Conservation (phyloP, 1,284 basidiomycete genomes). For the Prillingera fragicola region DNA sequence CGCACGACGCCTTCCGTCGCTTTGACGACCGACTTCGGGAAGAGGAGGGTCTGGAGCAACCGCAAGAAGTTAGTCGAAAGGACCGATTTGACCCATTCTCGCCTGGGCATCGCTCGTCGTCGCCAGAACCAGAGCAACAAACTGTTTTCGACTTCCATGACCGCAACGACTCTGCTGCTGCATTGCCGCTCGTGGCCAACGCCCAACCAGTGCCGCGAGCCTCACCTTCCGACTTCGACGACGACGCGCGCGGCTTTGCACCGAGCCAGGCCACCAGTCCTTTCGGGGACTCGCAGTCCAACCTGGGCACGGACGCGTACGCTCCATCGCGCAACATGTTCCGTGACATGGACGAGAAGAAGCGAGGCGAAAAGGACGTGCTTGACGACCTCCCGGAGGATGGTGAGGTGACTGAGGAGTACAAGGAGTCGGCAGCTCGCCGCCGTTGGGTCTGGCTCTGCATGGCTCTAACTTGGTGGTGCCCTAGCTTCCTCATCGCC, state of each 20-base stretch:
- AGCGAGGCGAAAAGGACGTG: conserved; percentile 65
- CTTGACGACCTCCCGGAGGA: conserved; percentile 72
- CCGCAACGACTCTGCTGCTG: conserved; percentile 42
- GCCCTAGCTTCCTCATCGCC: conserved; percentile 66
- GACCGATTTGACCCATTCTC: conserved; percentile 60
- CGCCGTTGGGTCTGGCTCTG: conserved; percentile 82
- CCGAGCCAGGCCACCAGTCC: conserved; percentile 62
- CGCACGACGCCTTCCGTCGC: conserved; percentile 76
- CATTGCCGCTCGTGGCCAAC: conserved; percentile 65
- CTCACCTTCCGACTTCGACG: conserved; percentile 59
- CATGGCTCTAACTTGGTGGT: conserved; percentile 88
- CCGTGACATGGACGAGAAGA: conserved; percentile 67
- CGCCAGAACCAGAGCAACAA: conserved; percentile 18
- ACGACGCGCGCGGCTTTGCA: conserved; percentile 56
- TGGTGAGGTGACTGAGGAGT: conserved; percentile 77
- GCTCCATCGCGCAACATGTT: conserved; percentile 95
- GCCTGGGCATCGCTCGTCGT: conserved; percentile 54
- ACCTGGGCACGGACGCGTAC: conserved; percentile 81
- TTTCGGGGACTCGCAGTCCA: conserved; percentile 69
- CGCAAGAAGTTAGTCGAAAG: no score
- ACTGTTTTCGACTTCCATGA: conserved; percentile 23
- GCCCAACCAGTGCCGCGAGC: conserved; percentile 67
- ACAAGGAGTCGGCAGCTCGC: conserved; percentile 72
- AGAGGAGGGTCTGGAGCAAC: conserved; percentile 72
- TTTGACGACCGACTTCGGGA: conserved; percentile 83